These are phyloP conservation scores for Hanseniaspora gamundiae DNA, from an alignment of 1,139 yeast species.

Conservation along the genomic window DNA sequence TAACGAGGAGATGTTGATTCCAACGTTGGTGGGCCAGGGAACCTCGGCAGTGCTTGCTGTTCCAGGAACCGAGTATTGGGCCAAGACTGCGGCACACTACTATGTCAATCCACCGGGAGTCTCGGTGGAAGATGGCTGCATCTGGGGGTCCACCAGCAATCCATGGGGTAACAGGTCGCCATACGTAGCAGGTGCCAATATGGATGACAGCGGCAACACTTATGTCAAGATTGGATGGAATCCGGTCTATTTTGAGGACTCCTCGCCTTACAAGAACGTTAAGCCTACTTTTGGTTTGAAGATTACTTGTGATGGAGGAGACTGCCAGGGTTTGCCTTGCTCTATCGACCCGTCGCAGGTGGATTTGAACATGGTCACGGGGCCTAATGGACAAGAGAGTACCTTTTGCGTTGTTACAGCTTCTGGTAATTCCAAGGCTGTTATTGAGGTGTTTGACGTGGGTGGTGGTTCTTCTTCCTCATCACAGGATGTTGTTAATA, in stretches of 20 bases:
- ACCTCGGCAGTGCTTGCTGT: slow-evolving; percentile 51
- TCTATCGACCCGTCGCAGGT: slow-evolving; percentile 60
- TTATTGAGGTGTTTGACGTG: slow-evolving; percentile 54
- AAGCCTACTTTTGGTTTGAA: slow-evolving; percentile 62
- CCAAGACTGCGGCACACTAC: slow-evolving; percentile 74
- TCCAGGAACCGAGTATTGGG: slow-evolving; percentile 67
- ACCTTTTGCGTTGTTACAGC: slow-evolving; percentile 79
- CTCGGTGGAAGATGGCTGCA: slow-evolving; percentile 62
- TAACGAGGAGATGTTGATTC: slow-evolving; percentile 86
- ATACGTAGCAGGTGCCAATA: slow-evolving; percentile 82
- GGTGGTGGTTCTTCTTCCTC: slow-evolving; percentile 12
- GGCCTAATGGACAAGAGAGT: slow-evolving; percentile 47
- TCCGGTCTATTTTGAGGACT: slow-evolving; percentile 60
- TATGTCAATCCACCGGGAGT: slow-evolving; percentile 83
- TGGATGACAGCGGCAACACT: slow-evolving; percentile 55
- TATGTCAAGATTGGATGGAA: slow-evolving; percentile 84
- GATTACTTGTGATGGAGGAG: slow-evolving; percentile 53
- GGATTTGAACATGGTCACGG: slow-evolving; percentile 45
- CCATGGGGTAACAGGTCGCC: slow-evolving; percentile 89
- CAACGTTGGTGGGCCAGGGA: slow-evolving; percentile 49
- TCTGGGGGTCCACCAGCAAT: slow-evolving; percentile 62
- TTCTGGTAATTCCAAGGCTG: slow-evolving; percentile 47
- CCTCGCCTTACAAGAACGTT: slow-evolving; percentile 38
- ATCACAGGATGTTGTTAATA: no score
- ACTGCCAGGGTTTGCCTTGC: slow-evolving; percentile 68